Percentiles rank a stretch among this genome's conserved stretches.
Conservation (phyloP, 768 basidiomycete species). For the Naganishia vaughanmartiniae region DNA sequence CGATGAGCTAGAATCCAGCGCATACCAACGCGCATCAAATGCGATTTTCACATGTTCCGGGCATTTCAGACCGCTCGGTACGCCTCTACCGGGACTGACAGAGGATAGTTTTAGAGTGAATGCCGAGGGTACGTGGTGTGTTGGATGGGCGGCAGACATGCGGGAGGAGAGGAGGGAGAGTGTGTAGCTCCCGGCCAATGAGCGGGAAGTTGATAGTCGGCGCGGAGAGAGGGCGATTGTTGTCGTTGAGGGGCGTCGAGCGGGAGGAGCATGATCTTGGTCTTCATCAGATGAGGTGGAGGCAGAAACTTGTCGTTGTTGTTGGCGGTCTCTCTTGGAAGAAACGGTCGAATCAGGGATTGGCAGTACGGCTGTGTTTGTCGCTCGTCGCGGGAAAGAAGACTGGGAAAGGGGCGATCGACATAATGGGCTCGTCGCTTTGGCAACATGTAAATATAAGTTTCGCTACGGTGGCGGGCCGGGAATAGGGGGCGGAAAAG, state of each 20-base stretch:
- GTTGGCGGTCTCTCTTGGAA: background rate
- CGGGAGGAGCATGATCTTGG: background rate
- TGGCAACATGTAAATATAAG: background rate
- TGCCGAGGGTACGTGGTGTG: conserved; percentile 38
- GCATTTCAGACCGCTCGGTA: conserved; percentile 38
- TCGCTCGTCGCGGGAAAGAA: background rate
- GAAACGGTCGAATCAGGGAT: background rate
- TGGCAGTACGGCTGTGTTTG: background rate
- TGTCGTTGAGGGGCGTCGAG: background rate
- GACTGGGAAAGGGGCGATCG: conserved; percentile 22
- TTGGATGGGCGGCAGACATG: conserved; percentile 48
- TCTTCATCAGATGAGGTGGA: background rate
- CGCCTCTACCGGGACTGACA: conserved; percentile 35
- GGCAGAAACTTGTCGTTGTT: too few relatives aligned
- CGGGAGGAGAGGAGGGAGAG: conserved; percentile 50
- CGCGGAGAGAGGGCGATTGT: conserved; percentile 18
- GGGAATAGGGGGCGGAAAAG: background rate
- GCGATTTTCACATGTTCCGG: conserved; percentile 39
- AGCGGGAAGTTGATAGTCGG: conserved; percentile 36
- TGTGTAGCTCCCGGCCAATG: conserved; percentile 48
- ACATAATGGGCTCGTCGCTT: conserved; percentile 7
- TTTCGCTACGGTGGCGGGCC: background rate
- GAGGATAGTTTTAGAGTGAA: conserved; percentile 42
- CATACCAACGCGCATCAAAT: conserved; percentile 47
- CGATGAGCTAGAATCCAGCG: conserved; percentile 34